These are phyloP conservation scores for Drechslerella coelobrocha DNA, from an alignment of 2,329 filamentous ascomycete species.

Conservation along the genomic window DNA sequence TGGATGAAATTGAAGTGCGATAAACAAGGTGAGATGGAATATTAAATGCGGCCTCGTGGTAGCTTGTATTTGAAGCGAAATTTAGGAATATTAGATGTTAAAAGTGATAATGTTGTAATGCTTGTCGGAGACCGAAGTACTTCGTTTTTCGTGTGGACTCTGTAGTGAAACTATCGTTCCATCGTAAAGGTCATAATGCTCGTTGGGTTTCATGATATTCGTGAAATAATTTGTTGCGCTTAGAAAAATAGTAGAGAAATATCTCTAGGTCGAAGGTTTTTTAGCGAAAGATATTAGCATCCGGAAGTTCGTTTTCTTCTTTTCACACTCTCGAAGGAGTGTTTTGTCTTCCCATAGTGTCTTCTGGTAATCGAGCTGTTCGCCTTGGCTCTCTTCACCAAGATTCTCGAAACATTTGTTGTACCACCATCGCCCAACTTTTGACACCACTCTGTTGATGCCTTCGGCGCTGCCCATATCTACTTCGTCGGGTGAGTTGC, in stretches of 20 bases:
- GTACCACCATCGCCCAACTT: slow-evolving; percentile 96
- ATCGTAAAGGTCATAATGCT: slow-evolving; percentile 41
- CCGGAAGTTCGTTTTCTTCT: slow-evolving; percentile 84
- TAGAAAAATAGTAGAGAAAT: neutral
- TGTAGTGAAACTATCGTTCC: slow-evolving; percentile 26
- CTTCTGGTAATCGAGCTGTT: slow-evolving; percentile 62
- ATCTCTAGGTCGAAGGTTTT: slow-evolving; percentile 64
- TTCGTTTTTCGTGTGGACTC: neutral
- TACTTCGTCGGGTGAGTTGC: slow-evolving; percentile 57
- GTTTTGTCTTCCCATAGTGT: slow-evolving; percentile 81
- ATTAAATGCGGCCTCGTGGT: neutral
- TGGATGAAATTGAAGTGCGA: slow-evolving; percentile 1
- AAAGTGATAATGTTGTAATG: slow-evolving; percentile 33
- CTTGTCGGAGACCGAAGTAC: slow-evolving; percentile 8
- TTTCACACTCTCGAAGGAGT: slow-evolving; percentile 82
- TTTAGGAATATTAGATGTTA: slow-evolving; percentile 19
- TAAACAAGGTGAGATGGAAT: slow-evolving; percentile 8
- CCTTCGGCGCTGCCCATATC: slow-evolving; percentile 64
- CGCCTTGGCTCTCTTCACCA: slow-evolving; percentile 59
- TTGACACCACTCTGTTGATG: slow-evolving; percentile 90
- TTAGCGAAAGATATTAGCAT: slow-evolving; percentile 90
- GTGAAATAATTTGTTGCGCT: neutral
- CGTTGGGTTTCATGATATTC: slow-evolving; percentile 14
- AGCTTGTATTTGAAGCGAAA: slow-evolving; percentile 17
- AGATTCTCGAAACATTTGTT: slow-evolving; percentile 84